A percentile compares a stretch with the other conserved stretches of the same genome.
Evolutionary conservation across 2,329 filamentous ascomycete genomes (phyloP).

Genomic region (Xylariomycetidae sp.): DNA sequence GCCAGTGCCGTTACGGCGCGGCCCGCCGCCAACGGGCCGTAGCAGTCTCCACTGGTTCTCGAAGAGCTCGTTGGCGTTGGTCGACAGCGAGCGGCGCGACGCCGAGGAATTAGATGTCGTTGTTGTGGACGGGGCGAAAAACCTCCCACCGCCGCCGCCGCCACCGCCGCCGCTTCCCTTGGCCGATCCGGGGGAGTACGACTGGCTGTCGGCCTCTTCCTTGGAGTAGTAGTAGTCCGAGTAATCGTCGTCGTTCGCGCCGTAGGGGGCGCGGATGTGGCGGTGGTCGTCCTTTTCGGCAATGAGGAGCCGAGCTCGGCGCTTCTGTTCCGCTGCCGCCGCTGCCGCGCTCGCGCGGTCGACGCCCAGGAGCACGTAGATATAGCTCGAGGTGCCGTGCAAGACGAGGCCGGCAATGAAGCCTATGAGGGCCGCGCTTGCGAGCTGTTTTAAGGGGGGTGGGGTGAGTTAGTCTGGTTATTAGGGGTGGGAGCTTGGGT

Average conservation of each 20-base stretch:
- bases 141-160: no score
- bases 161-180: neutral
- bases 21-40: constrained; percentile 5
- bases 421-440: constrained; percentile 25
- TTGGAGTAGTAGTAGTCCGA: constrained; percentile 1
- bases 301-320: neutral
- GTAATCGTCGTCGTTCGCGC: constrained; percentile 2
- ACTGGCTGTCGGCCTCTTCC: constrained; percentile 1
- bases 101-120: no score
- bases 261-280: neutral
- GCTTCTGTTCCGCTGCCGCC: neutral
- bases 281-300: neutral
- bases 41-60: constrained; percentile 23
- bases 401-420: constrained; percentile 19
- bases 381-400: constrained; percentile 22
- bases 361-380: constrained; percentile 24
- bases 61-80: constrained; percentile 13
- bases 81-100: neutral
- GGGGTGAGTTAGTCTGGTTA: neutral
- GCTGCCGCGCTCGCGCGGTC: constrained; percentile 10
- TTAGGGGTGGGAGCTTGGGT: no score
- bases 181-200: no score
- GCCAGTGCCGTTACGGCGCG: neutral
- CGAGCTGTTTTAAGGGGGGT: constrained; percentile 15
- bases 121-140: no score